Base-by-base conservation (phyloP, 768 basidiomycete genomes). In the Calocera viscosa region DNA sequence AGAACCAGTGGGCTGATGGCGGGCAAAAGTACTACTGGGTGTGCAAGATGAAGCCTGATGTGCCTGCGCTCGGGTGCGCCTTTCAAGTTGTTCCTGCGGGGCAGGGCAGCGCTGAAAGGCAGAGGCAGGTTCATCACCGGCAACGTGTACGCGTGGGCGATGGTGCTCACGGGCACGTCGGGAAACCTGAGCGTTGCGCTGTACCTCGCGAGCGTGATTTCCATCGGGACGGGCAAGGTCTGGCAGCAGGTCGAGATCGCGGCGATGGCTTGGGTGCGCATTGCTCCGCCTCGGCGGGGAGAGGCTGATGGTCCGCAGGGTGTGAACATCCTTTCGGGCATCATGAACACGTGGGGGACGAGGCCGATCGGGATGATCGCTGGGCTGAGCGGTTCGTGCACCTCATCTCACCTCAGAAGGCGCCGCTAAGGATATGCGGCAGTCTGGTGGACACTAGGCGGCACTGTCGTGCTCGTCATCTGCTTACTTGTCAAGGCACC, bases 381-480 rank as follows among this genome's bases (percentile, higher is more conserved):
- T 2, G 39, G 40, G 12, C n/a, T 49, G 2, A 49, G 40, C 22
- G 65, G 53, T 60, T 16, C 30, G 53, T 24, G n/a, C n/a, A n/a
- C n/a, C 49, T 26, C 49, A 49, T 8, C 24, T 49, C 8, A 49
- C 49, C 10, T 10, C 12, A 14, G 14, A 49, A 11, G 49, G 10
- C 22, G 10, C 24, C 14, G 22, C 49, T 49, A 10, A 60, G 3
- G 16, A 17, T 7, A 47, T 38, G 8, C 8, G 82, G 1, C 76
- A 68, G 75, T 85, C 30, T 85, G 83, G 83, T 84, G 83, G 84
- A 85, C 83, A 14, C 75, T 85, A 1, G 82, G 82, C 30, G 84
- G 83, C 16, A 85, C 83, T 0, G 73, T 84, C 22, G 81, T 83
- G 33, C 77, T 85, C n/a, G 82, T 83, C 10, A 79, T 83, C 64